Base-by-base conservation (phyloP, 2,329 filamentous ascomycete genomes). In the Colletotrichum falcatum region DNA sequence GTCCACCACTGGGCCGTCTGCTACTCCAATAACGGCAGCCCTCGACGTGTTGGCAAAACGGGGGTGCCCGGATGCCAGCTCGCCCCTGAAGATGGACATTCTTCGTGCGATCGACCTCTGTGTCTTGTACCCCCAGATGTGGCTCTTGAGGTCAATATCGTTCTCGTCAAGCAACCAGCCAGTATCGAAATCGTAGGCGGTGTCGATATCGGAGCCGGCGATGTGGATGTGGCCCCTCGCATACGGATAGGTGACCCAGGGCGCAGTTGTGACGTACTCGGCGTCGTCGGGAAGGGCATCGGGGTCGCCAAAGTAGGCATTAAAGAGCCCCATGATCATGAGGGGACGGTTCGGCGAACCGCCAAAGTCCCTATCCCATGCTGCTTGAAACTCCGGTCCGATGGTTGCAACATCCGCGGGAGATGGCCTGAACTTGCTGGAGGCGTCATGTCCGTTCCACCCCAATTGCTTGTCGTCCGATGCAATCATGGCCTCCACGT, bases 121-220 rank as follows among this genome's bases (percentile, higher is more conserved):
- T 73, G 86, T 87, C 78, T 92, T 92, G 81, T 92, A 92, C 0
- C 82, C 85, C 89, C 89, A 91, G 5, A 90, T 74, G 23, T 89
- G 86, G 74, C 86, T 89, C 77, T 87, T 87, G 39, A 91, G 55
- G 74, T 91, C 89, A n/a, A 88, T 78, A 3, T 83, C 82, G 30
- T 83, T 65, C 33, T 79, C 75, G 72, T 88, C 81, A 23, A 77
- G 81, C 37, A 89, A 80, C 77, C 82, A 88, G 28, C 86, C 87
- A 0, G 84, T 80, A 64, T 87, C 83, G 58, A 89, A 88, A 59
- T 86, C 83, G 9, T 83, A 79, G 3, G 77, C 75, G 39, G 82
- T 79, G 26, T 79, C 75, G 2, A 81, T 74, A 5, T 77, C 73
- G 9, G 75, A 72, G 1, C 79, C 78, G 6, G 77, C 81, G 73